Conservation (phyloP, 108 stramenopile genomes). For the Pseudonitzschia multiseries region DNA sequence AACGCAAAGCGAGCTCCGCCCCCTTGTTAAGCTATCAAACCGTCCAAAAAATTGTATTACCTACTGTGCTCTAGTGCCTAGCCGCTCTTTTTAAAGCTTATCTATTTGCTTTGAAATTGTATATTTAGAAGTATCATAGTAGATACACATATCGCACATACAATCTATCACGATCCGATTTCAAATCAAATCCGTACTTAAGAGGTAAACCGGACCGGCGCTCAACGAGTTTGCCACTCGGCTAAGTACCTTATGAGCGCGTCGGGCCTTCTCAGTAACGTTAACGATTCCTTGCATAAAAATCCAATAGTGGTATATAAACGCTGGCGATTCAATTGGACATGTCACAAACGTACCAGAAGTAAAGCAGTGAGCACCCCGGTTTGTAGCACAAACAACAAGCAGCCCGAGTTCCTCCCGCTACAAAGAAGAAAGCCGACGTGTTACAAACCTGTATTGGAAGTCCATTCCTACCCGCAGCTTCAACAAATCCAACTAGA, state of each 20-base stretch:
- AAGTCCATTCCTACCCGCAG: too few species aligned
- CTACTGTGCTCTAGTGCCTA: background rate
- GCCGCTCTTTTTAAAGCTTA: background rate
- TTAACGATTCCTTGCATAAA: background rate
- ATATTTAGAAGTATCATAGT: background rate
- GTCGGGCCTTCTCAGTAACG: background rate
- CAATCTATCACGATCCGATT: background rate
- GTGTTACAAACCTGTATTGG: too few species aligned
- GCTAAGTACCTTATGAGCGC: background rate
- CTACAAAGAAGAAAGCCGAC: too few species aligned
- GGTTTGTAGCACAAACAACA: too few species aligned
- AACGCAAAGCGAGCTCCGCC: background rate
- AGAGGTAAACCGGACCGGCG: background rate
- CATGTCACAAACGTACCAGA: too few species aligned
- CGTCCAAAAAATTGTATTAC: background rate
- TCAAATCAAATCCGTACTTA: background rate
- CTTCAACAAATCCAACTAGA: too few species aligned
- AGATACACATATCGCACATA: conserved; percentile 5
- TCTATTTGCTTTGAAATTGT: too few species aligned
- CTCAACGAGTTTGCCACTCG: background rate
- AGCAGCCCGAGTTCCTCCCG: too few species aligned
- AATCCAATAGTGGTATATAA: background rate
- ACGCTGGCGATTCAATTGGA: too few species aligned
- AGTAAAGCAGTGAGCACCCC: too few species aligned
- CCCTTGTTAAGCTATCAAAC: background rate